Conservation (phyloP, 2,329 filamentous ascomycete species). For the Plenodomus tracheiphilus region DNA sequence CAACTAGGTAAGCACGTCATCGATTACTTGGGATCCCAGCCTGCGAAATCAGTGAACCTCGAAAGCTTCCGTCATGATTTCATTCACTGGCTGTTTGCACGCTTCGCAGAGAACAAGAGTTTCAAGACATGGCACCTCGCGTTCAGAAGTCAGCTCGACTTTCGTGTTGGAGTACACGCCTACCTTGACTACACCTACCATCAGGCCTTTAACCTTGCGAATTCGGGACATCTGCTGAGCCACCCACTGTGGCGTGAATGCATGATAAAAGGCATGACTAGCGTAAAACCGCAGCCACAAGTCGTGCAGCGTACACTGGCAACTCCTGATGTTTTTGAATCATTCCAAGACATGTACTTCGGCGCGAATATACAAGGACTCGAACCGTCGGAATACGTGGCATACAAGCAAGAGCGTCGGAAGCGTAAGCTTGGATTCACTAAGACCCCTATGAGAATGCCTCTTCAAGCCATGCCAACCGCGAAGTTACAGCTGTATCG, state of each 20-base stretch:
- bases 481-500: constrained; percentile 7
- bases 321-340: constrained; percentile 67
- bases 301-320: constrained; percentile 60
- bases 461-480: no score
- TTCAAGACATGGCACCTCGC: constrained; percentile 60
- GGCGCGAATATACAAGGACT: constrained; percentile 53
- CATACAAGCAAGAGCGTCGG: constrained; percentile 9
- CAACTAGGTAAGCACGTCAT: constrained; percentile 72
- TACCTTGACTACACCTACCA: constrained; percentile 68
- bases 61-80: constrained; percentile 63
- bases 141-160: constrained; percentile 57
- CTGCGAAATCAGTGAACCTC: constrained; percentile 50
- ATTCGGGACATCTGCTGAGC: constrained; percentile 35
- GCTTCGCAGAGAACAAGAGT: constrained; percentile 47
- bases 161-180: constrained; percentile 62
- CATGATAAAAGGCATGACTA: constrained; percentile 8
- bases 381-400: constrained; percentile 10
- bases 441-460: neutral
- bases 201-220: constrained; percentile 59
- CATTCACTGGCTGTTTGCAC: constrained; percentile 55
- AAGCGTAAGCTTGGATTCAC: constrained; percentile 22
- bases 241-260: constrained; percentile 61
- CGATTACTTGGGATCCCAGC: constrained; percentile 59
- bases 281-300: constrained; percentile 20
- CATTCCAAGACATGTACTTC: constrained; percentile 68